These are phyloP conservation scores for Solanum arcanum DNA, from an alignment of 257 asterid species.

Conservation along the genomic window DNA sequence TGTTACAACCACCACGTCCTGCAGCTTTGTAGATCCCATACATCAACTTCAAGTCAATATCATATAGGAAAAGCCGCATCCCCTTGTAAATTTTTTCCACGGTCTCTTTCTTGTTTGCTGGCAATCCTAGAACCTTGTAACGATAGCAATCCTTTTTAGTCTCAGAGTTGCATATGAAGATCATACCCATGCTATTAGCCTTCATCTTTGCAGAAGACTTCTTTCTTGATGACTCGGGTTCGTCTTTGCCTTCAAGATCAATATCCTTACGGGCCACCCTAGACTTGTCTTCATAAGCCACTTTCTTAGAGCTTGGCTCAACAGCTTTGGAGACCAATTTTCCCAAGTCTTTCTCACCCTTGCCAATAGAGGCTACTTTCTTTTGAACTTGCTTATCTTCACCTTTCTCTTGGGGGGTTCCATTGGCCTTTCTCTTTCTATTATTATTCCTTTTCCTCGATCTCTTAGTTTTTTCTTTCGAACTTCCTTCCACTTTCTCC, in stretches of 20 bases:
- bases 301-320: constrained; percentile 7
- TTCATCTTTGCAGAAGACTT: constrained; percentile 26
- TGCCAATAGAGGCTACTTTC: neutral
- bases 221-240: constrained; percentile 36
- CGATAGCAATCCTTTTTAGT: constrained; percentile 73
- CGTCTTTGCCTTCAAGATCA: constrained; percentile 19
- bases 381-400: neutral
- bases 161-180: constrained; percentile 85
- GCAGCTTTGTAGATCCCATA: constrained; percentile 86
- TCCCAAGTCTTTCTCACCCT: neutral
- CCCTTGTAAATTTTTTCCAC: constrained; percentile 77
- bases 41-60: constrained; percentile 64
- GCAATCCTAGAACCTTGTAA: constrained; percentile 78
- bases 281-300: constrained; percentile 1
- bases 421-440: neutral
- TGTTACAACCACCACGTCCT: constrained; percentile 76
- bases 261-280: constrained; percentile 15
- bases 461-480: neutral
- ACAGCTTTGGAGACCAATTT: neutral
- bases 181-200: constrained; percentile 81
- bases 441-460: neutral
- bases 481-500: constrained; percentile 28
- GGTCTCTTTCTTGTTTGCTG: constrained; percentile 60
- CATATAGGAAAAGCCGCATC: constrained; percentile 78
- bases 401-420: neutral